These are phyloP conservation scores for Pseudopithomyces chartarum DNA, from an alignment of 2,329 filamentous ascomycete genomes.

Conservation along the genomic window DNA sequence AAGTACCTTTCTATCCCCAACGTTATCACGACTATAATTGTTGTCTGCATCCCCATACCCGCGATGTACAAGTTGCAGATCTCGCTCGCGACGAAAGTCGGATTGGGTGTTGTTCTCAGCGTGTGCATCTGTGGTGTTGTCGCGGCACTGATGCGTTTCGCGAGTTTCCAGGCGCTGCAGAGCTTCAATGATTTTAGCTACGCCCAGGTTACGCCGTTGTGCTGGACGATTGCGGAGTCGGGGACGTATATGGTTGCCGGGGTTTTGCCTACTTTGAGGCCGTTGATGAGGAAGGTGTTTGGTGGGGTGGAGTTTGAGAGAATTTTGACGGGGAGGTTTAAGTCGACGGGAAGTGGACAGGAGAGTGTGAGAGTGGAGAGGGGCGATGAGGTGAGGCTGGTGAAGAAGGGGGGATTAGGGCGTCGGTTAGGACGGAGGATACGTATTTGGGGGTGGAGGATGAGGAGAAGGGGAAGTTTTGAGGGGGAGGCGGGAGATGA, in stretches of 20 bases:
- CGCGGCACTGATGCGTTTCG: slow-evolving; percentile 24
- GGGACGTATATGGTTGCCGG: slow-evolving; percentile 29
- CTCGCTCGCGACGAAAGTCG: slow-evolving; percentile 14
- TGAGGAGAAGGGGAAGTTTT: neutral
- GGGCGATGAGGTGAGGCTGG: slow-evolving; percentile 5
- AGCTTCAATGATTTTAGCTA: slow-evolving; percentile 25
- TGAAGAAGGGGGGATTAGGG: neutral
- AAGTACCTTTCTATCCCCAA: slow-evolving; percentile 26
- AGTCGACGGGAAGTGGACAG: neutral
- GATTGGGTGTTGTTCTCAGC: slow-evolving; percentile 16
- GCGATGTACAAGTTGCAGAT: slow-evolving; percentile 20
- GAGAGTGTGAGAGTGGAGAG: slow-evolving; percentile 8
- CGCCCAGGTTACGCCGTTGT: slow-evolving; percentile 20
- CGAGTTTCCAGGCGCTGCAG: slow-evolving; percentile 17
- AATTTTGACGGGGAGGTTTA: slow-evolving; percentile 14
- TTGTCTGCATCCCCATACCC: slow-evolving; percentile 23
- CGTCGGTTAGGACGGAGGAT: neutral
- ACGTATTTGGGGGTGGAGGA: neutral
- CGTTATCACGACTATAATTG: slow-evolving; percentile 21
- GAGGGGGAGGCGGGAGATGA: neutral
- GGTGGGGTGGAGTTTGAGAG: slow-evolving; percentile 17
- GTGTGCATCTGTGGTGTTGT: slow-evolving; percentile 20
- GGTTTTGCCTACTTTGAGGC: slow-evolving; percentile 23
- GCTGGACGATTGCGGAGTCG: slow-evolving; percentile 27
- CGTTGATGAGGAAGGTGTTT: slow-evolving; percentile 19